These are phyloP conservation scores for Annulohypoxylon maeteangense DNA, from an alignment of 495 filamentous ascomycete species.

Conservation along the genomic window DNA sequence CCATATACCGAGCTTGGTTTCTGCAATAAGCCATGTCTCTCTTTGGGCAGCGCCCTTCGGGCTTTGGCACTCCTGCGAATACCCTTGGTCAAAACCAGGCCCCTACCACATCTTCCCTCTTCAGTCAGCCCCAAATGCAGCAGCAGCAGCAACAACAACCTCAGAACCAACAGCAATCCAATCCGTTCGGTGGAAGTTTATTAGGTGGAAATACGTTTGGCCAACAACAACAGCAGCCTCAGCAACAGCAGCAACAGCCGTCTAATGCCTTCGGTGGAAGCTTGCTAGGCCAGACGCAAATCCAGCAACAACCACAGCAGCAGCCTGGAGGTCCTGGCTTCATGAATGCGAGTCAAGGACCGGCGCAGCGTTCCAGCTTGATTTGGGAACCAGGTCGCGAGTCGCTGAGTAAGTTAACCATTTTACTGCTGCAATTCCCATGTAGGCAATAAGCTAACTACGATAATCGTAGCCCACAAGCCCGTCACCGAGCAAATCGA, in stretches of 20 bases:
- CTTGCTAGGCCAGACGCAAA: slow-evolving; percentile 44
- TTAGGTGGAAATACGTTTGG: slow-evolving; percentile 20
- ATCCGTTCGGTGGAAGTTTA: slow-evolving; percentile 32
- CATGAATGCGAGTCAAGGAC: slow-evolving; percentile 49
- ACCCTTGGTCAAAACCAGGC: slow-evolving; percentile 26
- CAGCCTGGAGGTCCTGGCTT: slow-evolving; percentile 42
- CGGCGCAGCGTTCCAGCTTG: slow-evolving; percentile 52
- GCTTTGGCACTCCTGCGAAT: slow-evolving; percentile 28
- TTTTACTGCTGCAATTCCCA: neutral
- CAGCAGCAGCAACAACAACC: slow-evolving; percentile 35
- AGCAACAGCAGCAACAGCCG: slow-evolving; percentile 15
- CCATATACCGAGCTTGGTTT: neutral
- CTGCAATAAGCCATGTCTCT: slow-evolving; percentile 33
- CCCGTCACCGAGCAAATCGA: slow-evolving; percentile 86
- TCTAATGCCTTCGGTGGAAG: slow-evolving; percentile 32
- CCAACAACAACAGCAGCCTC: slow-evolving; percentile 19
- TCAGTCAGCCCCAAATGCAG: slow-evolving; percentile 21
- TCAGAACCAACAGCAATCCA: slow-evolving; percentile 35
- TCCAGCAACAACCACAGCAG: slow-evolving; percentile 44
- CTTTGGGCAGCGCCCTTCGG: slow-evolving; percentile 43
- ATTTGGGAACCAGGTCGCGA: slow-evolving; percentile 62
- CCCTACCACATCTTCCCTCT: slow-evolving; percentile 18
- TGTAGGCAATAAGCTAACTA: slow-evolving; percentile 19
- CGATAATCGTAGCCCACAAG: slow-evolving; percentile 64
- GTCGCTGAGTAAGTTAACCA: slow-evolving; percentile 52